A percentile compares a stretch with the other conserved stretches of the same genome.
Conservation (phyloP, 2,329 filamentous ascomycete species). For the Arachnomyces sp. region DNA sequence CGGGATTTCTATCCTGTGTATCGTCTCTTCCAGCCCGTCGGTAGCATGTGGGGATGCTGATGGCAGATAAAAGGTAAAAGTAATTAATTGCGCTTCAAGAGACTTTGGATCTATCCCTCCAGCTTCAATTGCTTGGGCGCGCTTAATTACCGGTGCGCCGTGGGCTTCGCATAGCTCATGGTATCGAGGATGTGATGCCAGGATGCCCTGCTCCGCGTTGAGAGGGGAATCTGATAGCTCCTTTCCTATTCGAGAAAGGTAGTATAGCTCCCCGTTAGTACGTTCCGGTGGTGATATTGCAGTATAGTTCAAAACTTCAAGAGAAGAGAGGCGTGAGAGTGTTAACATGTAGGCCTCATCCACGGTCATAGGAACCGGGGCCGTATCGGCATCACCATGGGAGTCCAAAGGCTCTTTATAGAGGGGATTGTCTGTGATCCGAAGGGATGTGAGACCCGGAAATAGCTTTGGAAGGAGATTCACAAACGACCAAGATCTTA, state of each 20-base stretch:
- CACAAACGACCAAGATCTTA: conserved; percentile 65
- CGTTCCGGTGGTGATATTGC: conserved; percentile 66
- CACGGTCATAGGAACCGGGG: conserved; percentile 39
- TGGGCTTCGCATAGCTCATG: conserved; percentile 66
- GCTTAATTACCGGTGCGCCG: conserved; percentile 59
- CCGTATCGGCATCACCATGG: conserved; percentile 32
- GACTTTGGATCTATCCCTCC: conserved; percentile 62
- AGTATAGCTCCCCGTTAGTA: conserved; percentile 85
- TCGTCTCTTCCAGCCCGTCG: conserved; percentile 16
- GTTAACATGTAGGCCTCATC: conserved; percentile 89
- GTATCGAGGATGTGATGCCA: conserved; percentile 64
- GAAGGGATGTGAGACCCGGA: conserved; percentile 66
- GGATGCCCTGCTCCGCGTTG: conserved; percentile 45
- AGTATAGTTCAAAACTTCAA: conserved; percentile 55
- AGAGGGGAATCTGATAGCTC: conserved; percentile 50
- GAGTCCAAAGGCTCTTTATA: conserved; percentile 48
- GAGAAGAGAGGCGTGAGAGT: conserved; percentile 61
- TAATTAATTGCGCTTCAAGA: conserved; percentile 69
- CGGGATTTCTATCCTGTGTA: conserved; percentile 52
- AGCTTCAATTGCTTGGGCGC: conserved; percentile 34
- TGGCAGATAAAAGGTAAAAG: conserved; percentile 50
- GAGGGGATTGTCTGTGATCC: conserved; percentile 79
- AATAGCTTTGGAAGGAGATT: conserved; percentile 60
- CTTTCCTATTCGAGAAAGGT: conserved; percentile 73
- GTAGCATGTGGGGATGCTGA: conserved; percentile 5